Base-by-base conservation (phyloP, 1,284 basidiomycete genomes). In the Tylopilus sp. region DNA sequence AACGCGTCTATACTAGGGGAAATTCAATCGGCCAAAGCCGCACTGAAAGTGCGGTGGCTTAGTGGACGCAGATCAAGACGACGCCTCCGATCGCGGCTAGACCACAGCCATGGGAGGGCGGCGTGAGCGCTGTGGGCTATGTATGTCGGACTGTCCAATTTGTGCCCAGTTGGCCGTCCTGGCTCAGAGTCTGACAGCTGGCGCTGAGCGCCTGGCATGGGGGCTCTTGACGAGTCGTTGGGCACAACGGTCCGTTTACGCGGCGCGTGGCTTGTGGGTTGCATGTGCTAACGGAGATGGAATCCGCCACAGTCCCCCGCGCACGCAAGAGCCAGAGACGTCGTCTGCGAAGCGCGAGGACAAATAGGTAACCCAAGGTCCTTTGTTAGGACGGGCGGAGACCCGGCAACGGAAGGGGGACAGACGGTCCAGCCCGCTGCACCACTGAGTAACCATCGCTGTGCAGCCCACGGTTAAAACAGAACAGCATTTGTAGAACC, bases 1-100 rank as follows among this genome's bases (percentile, higher is more conserved):
- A 19, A 46, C 19, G 18, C 36, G 16, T 12, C 29, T 30, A 26
- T 38, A 18, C 29, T 8, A 2, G 18, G 41, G 18, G 33, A 6
- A 2, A 18, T 23, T 38, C 31, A 12, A n/a, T 43, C 40, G 57
- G 50, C 3, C 37, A 45, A 54, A 9, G 19, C 49, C 31, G 34
- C 21, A 29, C 12, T 13, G 3, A 4, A 4, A 21, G 18, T 28
- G 31, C 21, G 19, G 28, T 8, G 6, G 25, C 31, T 21, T 35
- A 16, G 28, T 21, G 16, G 9, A 36, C 21, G 3, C 12, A 11
- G 9, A 40, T 38, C 34, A 25, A 13, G 35, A 28, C 21, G 12
- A 40, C 25, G 8, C 54, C 8, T 29, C 47, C 33, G 15, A 10
- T 19, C 11, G 28, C 6, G 8, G 13, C 30, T 16, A 10, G 15